These are phyloP conservation scores for Agrostemma githago DNA, from an alignment of 148 eudicot species.

Conservation along the genomic window DNA sequence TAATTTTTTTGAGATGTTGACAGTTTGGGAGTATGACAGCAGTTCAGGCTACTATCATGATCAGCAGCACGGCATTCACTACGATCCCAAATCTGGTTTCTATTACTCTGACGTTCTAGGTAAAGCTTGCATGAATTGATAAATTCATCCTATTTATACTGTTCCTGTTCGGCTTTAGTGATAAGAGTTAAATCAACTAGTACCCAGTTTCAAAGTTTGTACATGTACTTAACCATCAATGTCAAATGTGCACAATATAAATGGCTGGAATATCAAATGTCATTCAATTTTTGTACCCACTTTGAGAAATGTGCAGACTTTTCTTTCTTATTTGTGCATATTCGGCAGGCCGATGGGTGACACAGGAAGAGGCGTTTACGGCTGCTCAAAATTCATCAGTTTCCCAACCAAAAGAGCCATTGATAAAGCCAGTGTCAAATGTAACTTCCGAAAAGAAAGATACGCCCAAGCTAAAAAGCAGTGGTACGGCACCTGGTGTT, in stretches of 20 bases:
- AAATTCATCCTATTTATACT: neutral
- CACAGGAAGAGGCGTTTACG: conserved; percentile 75
- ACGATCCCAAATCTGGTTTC: conserved; percentile 92
- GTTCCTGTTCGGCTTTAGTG: neutral
- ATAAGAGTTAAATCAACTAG: too few relatives aligned
- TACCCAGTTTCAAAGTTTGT: too few relatives aligned
- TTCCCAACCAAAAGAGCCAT: conserved; percentile 26
- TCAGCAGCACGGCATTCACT: conserved; percentile 57
- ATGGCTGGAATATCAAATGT: too few relatives aligned
- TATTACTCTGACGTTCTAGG: conserved; percentile 85
- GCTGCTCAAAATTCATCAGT: conserved; percentile 27
- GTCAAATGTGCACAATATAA: neutral
- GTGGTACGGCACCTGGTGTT: conserved; percentile 32
- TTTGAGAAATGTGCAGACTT: too few relatives aligned
- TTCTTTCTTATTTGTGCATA: neutral
- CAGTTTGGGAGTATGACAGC: conserved; percentile 81
- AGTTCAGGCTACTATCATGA: conserved; percentile 78
- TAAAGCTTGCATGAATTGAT: conserved; percentile 21
- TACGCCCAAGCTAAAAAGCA: conserved; percentile 13
- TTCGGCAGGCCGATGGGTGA: conserved; percentile 84
- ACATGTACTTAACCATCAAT: too few relatives aligned
- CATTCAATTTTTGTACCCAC: too few relatives aligned
- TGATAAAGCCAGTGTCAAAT: conserved; percentile 23
- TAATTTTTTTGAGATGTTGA: conserved; percentile 22
- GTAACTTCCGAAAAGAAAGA: conserved; percentile 32